phyloP scores from a whole-genome alignment of 805 yeast species.

The Schwanniomyces sp. region DNA sequence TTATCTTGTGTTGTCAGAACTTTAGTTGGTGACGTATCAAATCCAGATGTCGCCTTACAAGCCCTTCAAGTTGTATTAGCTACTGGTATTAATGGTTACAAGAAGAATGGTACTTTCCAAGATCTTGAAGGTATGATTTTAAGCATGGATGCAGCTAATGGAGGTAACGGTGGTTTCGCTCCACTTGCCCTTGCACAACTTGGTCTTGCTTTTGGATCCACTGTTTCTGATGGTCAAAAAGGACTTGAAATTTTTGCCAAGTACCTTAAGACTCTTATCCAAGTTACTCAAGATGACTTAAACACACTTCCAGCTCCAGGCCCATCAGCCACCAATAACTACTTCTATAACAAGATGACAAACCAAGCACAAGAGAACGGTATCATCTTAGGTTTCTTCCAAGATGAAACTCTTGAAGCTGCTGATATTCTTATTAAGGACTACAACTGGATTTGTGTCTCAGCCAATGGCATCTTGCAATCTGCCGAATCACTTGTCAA shows the following conservation, averaged over 20 bases:
- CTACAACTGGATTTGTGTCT: conserved; percentile 1
- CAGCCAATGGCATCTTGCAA: background rate
- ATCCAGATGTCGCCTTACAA: background rate
- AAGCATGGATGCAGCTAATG: background rate
- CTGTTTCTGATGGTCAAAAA: background rate
- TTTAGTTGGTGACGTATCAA: background rate
- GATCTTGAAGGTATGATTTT: background rate
- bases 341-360: background rate
- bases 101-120: background rate
- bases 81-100: background rate
- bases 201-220: background rate
- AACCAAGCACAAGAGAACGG: background rate
- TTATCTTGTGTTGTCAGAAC: background rate
- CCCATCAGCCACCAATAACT: background rate
- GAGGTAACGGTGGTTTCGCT: background rate
- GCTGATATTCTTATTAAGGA: background rate
- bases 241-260: background rate
- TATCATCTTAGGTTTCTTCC: background rate
- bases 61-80: background rate
- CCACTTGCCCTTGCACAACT: background rate
- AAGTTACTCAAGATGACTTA: background rate
- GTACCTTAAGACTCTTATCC: background rate
- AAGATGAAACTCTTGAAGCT: background rate
- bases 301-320: background rate
- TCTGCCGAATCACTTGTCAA: background rate